Base-by-base conservation (phyloP, 1,284 basidiomycete species). In the Sporisorium exsertum region DNA sequence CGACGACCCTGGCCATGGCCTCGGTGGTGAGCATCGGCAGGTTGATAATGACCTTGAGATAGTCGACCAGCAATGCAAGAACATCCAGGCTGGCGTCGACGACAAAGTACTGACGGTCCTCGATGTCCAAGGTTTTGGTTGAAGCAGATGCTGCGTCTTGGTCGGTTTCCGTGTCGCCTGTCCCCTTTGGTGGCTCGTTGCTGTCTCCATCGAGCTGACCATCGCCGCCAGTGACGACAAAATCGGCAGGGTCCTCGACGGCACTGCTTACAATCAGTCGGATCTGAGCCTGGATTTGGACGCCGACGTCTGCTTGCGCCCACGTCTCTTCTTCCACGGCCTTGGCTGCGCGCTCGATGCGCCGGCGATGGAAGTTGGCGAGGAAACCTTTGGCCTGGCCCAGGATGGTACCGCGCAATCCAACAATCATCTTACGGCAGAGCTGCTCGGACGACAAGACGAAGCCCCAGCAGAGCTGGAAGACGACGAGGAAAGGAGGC, bases 261-360 rank as follows among this genome's bases (percentile, higher is more conserved):
- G 95, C 95, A 26, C 91, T 90, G 72, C 92, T 91, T 32, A 97
- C 89, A 58, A 99, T 87, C 16, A 91, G 87, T 77, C 92, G 89
- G 47, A 92, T 89, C n/a, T 90, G 88, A 45, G 88, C 88, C 85
- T 97, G 95, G 12, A 92, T 87, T 1, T 87, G 81, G 6, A 87
- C 81, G 1, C 90, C 87, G 1, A 97, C 91, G 60, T 97, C 95
- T 4, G 90, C 88, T 33, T 93, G 92, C 57, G 89, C 90, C 93
- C 94, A 95, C 51, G 91, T 91, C 80, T 96, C 94, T 77, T 95
- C 93, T 84, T 96, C 94, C 8, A 99, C 95, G 15, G 94, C 87
- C 84, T 92, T 94, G 26, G 95, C 94, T 5, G 93, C 93, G 69
- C 90, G 89, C 2, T 91, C 91, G 64, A 98, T 90, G 57, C 92